Base-by-base conservation (phyloP, 1,139 yeast species). In the Candida sp. region DNA sequence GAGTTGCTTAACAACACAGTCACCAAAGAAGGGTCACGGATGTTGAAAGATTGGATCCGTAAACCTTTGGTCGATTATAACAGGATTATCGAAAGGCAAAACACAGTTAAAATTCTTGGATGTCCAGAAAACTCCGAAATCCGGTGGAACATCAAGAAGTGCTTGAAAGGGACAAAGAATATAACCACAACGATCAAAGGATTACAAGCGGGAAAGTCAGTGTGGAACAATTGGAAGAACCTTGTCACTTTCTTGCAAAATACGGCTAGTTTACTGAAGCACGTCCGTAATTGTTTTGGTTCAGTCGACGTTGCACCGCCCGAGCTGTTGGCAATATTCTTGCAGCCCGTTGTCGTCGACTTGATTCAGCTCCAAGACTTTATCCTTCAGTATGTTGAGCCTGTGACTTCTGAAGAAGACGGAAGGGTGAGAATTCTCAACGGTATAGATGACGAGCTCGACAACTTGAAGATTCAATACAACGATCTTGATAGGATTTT, bases 401-500 rank as follows among this genome's bases (percentile, higher is more conserved):
- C 73, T 48, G 73, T 67, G 7, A 50, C 60, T 3, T 69, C 79
- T 1, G 55, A 58, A 3, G 68, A 66, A n/a, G 60, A 61, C n/a
- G 64, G 68, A 5, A 60, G 62, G 17, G 56, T 72, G 1, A 61
- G 61, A 3, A 65, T 78, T 5, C 57, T 56, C 31, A 66, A 65
- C 32, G 68, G 68, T 0, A 55, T 73, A 3, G 69, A 72, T 54
- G 42, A 51, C 2, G 58, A 63, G 7, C 59, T 77, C 5, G 80
- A 77, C 54, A 52, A 61, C 3, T 61, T 66, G 34, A 66, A 66
- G 46, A 50, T 54, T 3, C 61, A 61, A 8, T 77, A 75, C 53
- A 65, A 68, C 42, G 60, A 67, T n/a, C 53, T 78, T 40, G 83
- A 78, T 51, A 51, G 47, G 1, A 58, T 68, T 3, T 56, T 77